Evolutionary conservation across 1,284 basidiomycete genomes (phyloP), one percentile per base, ranked within the genome.

Genomic region (Moesziomyces parantarcticus): DNA sequence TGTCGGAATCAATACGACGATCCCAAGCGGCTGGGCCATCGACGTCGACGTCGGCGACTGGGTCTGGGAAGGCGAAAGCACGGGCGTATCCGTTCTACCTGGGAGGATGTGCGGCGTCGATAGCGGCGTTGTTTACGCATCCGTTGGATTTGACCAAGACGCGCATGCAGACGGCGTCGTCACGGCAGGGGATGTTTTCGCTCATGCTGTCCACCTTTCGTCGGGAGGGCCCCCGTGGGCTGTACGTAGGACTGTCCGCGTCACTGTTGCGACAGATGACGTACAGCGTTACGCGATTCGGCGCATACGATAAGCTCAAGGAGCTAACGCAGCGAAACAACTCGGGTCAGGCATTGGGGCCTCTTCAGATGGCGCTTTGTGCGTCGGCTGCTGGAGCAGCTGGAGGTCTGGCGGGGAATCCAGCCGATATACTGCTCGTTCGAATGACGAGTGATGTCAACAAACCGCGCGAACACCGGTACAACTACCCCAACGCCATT

Each of bases 371-470:
- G 55, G 78, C 76, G 7, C 14, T 70, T 43, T 77, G 70, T 36
- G 82, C 81, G 0, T 68, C 67, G 16, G 55, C 71, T 6, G 81
- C 80, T 0, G 79, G 82, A 36, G 79, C 76, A 0, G 80, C 76
- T 16, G 80, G 80, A 5, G 80, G 80, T 9, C 46, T 82, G 26
- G 80, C 80, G 10, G 80, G 80, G 2, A 82, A 82, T 47, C 79
- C 79, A 4, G 79, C 80, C 75, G 92, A 92, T 88, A 83, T 85
- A 46, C 58, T 85, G 51, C 80, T 85, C 11, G 85, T 85, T 10
- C 76, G 85, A 36, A 86, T 85, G 85, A 85, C 84, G 7, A 80
- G 81, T 14, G 85, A 86, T 64, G 75, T 85, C 45, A 78, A 82
- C 50, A 81, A 79, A 48, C 73, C 75, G 5, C 73, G 76, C 0